Evolutionary conservation across 1,284 basidiomycete genomes (phyloP).

Genomic region (Tilletia caries): DNA sequence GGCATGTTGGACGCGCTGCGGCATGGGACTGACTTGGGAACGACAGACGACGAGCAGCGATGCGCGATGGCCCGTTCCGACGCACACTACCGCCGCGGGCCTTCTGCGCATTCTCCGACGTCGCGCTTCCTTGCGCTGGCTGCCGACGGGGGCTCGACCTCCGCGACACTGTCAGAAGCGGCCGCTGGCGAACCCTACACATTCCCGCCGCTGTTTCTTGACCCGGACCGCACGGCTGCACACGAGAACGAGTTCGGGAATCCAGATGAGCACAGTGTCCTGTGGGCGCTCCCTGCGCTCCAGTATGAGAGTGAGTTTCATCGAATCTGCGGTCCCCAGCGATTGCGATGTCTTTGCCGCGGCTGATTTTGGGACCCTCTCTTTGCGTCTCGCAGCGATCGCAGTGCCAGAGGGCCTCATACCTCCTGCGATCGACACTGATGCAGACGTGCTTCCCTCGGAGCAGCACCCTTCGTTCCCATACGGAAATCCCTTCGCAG

Average conservation of each 20-base stretch:
- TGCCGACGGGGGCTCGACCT: background rate
- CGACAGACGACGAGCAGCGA: no score
- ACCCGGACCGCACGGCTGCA: slow-evolving; percentile 19
- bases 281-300: slow-evolving; percentile 23
- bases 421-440: slow-evolving; percentile 34
- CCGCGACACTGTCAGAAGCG: background rate
- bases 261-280: slow-evolving; percentile 21
- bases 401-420: slow-evolving; percentile 39
- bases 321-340: background rate
- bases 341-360: background rate
- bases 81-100: slow-evolving; percentile 4
- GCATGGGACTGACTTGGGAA: no score
- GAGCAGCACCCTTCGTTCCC: slow-evolving; percentile 47
- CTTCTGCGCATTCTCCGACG: slow-evolving; percentile 7
- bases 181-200: slow-evolving; percentile 22
- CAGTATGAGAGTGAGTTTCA: slow-evolving; percentile 25
- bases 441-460: slow-evolving; percentile 41
- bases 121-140: slow-evolving; percentile 10
- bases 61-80: slow-evolving; percentile 3
- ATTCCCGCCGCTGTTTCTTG: slow-evolving; percentile 36
- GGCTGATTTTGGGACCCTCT: no score
- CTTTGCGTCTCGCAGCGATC: slow-evolving; percentile 12
- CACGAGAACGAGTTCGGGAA: slow-evolving; percentile 22
- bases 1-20: no score
- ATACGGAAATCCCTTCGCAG: slow-evolving; percentile 31